phyloP scores from a whole-genome alignment of 2,329 filamentous ascomycete genomes.

The Hirsutella minnesotensis region DNA sequence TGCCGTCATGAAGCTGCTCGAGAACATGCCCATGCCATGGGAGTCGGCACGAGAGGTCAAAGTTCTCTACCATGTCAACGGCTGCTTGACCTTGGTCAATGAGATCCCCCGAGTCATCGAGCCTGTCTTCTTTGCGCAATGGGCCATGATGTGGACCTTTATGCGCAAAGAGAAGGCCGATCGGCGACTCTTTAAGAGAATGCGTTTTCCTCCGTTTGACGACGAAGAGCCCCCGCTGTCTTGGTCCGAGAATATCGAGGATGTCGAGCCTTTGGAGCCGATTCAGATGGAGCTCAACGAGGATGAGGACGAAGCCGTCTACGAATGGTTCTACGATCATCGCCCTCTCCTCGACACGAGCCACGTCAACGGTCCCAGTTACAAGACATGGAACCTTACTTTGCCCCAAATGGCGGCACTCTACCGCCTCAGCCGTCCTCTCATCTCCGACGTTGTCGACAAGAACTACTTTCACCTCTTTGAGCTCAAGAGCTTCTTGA shows the following conservation, averaged over 20 bases:
- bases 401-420: conserved; percentile 93
- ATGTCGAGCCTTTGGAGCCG: conserved; percentile 91
- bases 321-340: conserved; percentile 97
- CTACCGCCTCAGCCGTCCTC: conserved; percentile 80
- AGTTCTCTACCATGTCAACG: conserved; percentile 96
- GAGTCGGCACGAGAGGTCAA: conserved; percentile 94
- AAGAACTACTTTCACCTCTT: conserved; percentile 98
- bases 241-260: conserved; percentile 98
- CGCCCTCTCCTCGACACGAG: conserved; percentile 79
- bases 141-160: conserved; percentile 98
- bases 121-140: conserved; percentile 94
- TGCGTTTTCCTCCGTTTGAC: conserved; percentile 97
- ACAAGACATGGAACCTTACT: conserved; percentile 88
- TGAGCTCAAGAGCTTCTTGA: conserved; percentile 86
- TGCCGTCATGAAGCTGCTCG: conserved; percentile 87
- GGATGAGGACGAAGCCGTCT: conserved; percentile 78
- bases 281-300: conserved; percentile 98
- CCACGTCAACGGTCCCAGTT: conserved; percentile 93
- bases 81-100: conserved; percentile 92
- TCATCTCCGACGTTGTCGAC: conserved; percentile 86
- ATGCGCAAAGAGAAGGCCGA: conserved; percentile 99
- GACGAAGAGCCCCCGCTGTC: conserved; percentile 96
- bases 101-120: conserved; percentile 95
- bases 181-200: conserved; percentile 89
- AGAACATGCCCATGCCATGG: conserved; percentile 99